Percentiles rank a stretch among this genome's conserved stretches.
Conservation (phyloP, 2,329 filamentous ascomycete species). For the Verticillium isaacii region DNA sequence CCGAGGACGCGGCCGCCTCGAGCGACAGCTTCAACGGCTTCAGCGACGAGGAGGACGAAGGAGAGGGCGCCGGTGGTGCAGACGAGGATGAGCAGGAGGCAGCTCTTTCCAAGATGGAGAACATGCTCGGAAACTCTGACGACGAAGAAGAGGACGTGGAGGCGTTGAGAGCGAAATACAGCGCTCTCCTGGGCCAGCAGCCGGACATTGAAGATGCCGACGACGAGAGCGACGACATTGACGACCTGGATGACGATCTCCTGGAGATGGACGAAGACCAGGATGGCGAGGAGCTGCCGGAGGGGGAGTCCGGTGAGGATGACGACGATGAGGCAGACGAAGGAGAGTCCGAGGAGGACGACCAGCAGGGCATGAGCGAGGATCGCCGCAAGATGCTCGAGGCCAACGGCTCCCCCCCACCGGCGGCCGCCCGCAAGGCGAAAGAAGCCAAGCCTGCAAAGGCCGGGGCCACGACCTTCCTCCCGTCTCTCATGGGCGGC, state of each 20-base stretch:
- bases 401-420: constrained; percentile 20
- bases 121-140: constrained; percentile 38
- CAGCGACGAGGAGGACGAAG: constrained; percentile 14
- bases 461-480: constrained; percentile 51
- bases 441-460: constrained; percentile 23
- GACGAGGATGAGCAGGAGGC: constrained; percentile 23
- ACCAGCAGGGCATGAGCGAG: constrained; percentile 9
- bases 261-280: constrained; percentile 17
- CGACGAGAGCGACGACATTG: constrained; percentile 25
- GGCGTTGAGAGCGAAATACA: constrained; percentile 37
- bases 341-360: constrained; percentile 24
- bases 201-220: constrained; percentile 31
- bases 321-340: constrained; percentile 17
- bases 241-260: constrained; percentile 8
- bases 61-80: constrained; percentile 17
- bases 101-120: constrained; percentile 37
- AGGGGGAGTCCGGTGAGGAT: constrained; percentile 5
- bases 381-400: constrained; percentile 1
- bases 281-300: constrained; percentile 2
- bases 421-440: constrained; percentile 23
- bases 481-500: constrained; percentile 73
- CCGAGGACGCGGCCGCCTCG: constrained; percentile 15
- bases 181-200: constrained; percentile 38
- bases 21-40: constrained; percentile 9
- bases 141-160: constrained; percentile 32